Base-by-base conservation (phyloP, 495 filamentous ascomycete species). In the Aspergillus steynii region DNA sequence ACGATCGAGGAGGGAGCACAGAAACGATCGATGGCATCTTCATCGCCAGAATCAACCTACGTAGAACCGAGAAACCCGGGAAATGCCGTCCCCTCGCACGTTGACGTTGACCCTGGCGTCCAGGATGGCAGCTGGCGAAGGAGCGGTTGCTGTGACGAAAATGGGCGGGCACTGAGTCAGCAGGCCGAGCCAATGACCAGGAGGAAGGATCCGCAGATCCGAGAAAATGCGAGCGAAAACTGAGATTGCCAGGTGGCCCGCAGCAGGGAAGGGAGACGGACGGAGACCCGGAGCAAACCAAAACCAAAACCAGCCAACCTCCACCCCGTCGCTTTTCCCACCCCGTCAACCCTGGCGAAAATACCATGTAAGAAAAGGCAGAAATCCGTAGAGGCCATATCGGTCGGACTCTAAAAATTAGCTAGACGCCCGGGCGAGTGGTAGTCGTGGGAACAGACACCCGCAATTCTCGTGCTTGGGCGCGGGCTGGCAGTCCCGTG, bases 181-280 rank as follows among this genome's bases (percentile, higher is more conserved):
- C 60, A 57, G 61, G 59, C 60, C 45, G 42, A 29, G 29, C 31
- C 60, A 67, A 65, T 34, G 31, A 74, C 62, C 62, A 71, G 69
- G 71, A 65, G 53, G 57, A 49, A 58, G 58, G 65, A 74, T 71
- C 75, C 74, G 74, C 65, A 65, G 71, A 74, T 69, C 75, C 74
- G 75, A 77, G 65, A 77, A 74, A 73, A 71, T 67, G 68, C 71
- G 58, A 60, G 54, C 57, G 58, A 76, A 73, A 76, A 76, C 67
- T 68, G 65, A 67, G 68, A 75, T 68, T 59, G 61, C 63, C 69
- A 75, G 62, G 65, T 74, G 69, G 71, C 69, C 66, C 63, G 69
- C 62, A 69, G 63, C 45, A 54, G 34, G 27, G 8, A 45, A 53
- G 42, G 46, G 27, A 32, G 58, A 26, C 53, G 14, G 52, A 7